A percentile compares a stretch with the other conserved stretches of the same genome.
These are phyloP conservation scores for Aaosphaeria pasadenensis DNA, from an alignment of 2,329 filamentous ascomycete species.

Conservation along the genomic window DNA sequence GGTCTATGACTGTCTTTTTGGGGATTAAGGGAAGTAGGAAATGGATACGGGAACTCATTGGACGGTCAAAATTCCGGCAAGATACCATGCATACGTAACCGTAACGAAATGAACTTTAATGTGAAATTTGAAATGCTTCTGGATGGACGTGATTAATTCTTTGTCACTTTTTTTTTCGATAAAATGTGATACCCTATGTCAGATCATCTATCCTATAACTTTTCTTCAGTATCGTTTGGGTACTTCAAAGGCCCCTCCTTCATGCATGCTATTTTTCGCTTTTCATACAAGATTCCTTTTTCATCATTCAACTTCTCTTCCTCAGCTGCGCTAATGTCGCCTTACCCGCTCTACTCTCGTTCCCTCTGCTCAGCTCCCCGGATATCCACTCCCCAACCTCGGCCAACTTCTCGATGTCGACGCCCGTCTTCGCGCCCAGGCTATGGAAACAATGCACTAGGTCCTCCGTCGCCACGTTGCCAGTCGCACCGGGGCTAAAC, in stretches of 20 bases:
- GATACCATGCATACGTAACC: too few relatives aligned
- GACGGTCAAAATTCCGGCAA: too few relatives aligned
- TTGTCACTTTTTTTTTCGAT: neutral
- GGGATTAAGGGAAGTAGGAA: too few relatives aligned
- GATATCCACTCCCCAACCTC: slow-evolving; percentile 40
- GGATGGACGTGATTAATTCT: neutral
- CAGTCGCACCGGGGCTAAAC: slow-evolving; percentile 80
- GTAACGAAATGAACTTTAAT: too few relatives aligned
- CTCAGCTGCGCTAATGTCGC: slow-evolving; percentile 31
- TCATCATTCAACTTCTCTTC: slow-evolving; percentile 7
- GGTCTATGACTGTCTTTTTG: too few relatives aligned
- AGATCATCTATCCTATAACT: neutral
- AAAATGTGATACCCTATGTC: neutral
- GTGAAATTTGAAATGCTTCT: too few relatives aligned
- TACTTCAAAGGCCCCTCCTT: neutral
- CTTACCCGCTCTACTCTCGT: slow-evolving; percentile 40
- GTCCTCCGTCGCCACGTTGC: slow-evolving; percentile 83
- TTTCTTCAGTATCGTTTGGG: neutral
- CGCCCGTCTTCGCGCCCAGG: slow-evolving; percentile 70
- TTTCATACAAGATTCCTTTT: neutral
- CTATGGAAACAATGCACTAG: slow-evolving; percentile 73
- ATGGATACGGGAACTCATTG: too few relatives aligned
- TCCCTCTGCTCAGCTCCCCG: slow-evolving; percentile 29
- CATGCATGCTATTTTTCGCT: neutral
- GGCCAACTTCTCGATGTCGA: slow-evolving; percentile 44